These are phyloP conservation scores for Suillus luteus DNA, from an alignment of 768 basidiomycete species.

Conservation along the genomic window DNA sequence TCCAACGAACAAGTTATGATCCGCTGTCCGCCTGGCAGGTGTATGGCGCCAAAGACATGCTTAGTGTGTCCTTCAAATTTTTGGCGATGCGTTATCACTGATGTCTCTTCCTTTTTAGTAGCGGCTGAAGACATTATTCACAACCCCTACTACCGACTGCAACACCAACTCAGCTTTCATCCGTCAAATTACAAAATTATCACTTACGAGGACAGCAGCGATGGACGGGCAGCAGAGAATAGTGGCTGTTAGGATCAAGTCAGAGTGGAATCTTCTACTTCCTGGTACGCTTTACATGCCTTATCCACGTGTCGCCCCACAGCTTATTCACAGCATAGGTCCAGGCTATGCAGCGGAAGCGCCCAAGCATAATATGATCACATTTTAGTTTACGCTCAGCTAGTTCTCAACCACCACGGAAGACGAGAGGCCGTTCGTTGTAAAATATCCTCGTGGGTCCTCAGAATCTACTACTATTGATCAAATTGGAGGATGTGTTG, in stretches of 20 bases:
- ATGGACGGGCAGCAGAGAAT: background rate
- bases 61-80: background rate
- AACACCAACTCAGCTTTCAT: background rate
- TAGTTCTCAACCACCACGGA: too few relatives aligned
- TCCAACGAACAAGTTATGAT: background rate
- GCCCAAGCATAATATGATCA: background rate
- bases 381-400: too few relatives aligned
- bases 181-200: background rate
- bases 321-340: background rate
- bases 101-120: background rate
- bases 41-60: background rate
- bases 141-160: background rate
- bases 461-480: too few relatives aligned
- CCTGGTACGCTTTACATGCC: background rate
- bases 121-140: too few relatives aligned
- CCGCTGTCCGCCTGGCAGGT: background rate
- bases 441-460: too few relatives aligned
- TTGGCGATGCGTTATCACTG: background rate
- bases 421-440: too few relatives aligned
- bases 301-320: background rate
- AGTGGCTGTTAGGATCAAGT: background rate
- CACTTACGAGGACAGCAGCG: background rate
- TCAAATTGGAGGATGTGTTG: too few relatives aligned
- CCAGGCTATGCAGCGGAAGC: background rate
- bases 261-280: background rate